phyloP scores from a whole-genome alignment of 208 protist genomes.

The Leishmania turanica region DNA sequence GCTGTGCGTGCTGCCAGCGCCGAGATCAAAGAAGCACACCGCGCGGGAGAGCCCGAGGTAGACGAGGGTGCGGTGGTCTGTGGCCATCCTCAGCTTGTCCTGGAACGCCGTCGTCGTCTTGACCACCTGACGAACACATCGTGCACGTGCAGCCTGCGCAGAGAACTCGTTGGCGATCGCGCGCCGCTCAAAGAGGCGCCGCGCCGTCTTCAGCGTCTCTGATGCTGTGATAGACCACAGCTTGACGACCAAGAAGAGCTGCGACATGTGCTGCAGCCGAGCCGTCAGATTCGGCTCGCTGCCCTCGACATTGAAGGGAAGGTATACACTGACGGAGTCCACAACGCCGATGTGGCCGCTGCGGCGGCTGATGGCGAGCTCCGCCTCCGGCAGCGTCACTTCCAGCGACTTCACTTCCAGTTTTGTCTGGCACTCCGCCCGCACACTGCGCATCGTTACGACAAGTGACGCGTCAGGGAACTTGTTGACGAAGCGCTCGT shows the following conservation, averaged over 20 bases:
- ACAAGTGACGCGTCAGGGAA: slow-evolving; percentile 42
- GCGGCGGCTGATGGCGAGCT: slow-evolving; percentile 48
- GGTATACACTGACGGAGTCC: slow-evolving; percentile 41
- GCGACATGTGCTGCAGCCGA: slow-evolving; percentile 67
- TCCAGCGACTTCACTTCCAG: slow-evolving; percentile 90
- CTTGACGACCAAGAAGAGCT: slow-evolving; percentile 68
- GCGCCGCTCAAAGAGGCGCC: slow-evolving; percentile 38
- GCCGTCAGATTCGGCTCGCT: slow-evolving; percentile 65
- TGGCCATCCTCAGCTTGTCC: not conserved
- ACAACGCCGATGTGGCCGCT: slow-evolving; percentile 25
- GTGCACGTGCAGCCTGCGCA: slow-evolving; percentile 18
- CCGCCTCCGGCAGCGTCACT: slow-evolving; percentile 63
- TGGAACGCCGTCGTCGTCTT: slow-evolving; percentile 13
- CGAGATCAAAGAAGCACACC: slow-evolving; percentile 66
- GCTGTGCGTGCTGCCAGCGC: slow-evolving; percentile 75
- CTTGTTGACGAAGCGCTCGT: slow-evolving; percentile 26
- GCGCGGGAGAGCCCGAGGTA: slow-evolving; percentile 48
- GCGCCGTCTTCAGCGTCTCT: slow-evolving; percentile 40
- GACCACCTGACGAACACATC: slow-evolving; percentile 8
- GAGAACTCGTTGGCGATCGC: slow-evolving; percentile 17
- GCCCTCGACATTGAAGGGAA: slow-evolving; percentile 59
- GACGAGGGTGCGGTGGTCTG: slow-evolving; percentile 31
- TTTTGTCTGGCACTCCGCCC: slow-evolving; percentile 84
- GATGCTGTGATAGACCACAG: slow-evolving; percentile 55
- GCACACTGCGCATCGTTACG: slow-evolving; percentile 49